Base-by-base conservation (phyloP, 2,329 filamentous ascomycete genomes). In the Waltergamsia citrina region DNA sequence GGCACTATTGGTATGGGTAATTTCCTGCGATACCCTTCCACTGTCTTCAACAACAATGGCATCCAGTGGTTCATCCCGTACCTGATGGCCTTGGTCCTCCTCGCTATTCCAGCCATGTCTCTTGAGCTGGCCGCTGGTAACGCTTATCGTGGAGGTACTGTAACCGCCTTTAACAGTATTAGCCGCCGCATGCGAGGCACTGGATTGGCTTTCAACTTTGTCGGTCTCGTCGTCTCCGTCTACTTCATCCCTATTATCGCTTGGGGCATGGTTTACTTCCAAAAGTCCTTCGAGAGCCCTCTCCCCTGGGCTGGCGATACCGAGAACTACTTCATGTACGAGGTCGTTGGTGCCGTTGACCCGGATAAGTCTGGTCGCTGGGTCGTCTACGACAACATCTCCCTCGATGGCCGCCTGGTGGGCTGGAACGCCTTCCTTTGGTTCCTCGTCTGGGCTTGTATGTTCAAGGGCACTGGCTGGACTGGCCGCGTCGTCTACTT, bases 81-180 rank as follows among this genome's bases (percentile, higher is more conserved):
- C 37, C 39, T 69, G 7, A 48, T 72, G 6, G 65, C 68, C 0
- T 54, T 72, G 4, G 61, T 67, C 33, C 45, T 67, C 7, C 54
- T 74, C 24, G 69, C 68, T 9, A 71, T 74, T n/a, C 70, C 69
- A 0, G 57, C 63, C 0, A 55, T 74, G 7, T 58, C 69, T 5
- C 59, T 74, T 17, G 67, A 74, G 40, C 68, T 72, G 32, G 79
- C 79, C 21, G 82, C 82, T 22, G 84, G 84, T 32, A 81, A 72
- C 38, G 67, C 67, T 1, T 71, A 72, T 40, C 65, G 69, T 4
- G 66, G 65, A 17, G 67, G 67, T 10, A 60, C 56, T 1, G 62
- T 69, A 10, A 59, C 69, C 18, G 66, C 68, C 1, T 71, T 54
- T 43, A 61, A 65, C 43, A 67, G 65, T 21, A 54, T 70, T 36